A percentile compares a stretch with the other conserved stretches of the same genome.
These are phyloP conservation scores for Colletotrichum sp. DNA, from an alignment of 2,329 filamentous ascomycete species.

Conservation along the genomic window DNA sequence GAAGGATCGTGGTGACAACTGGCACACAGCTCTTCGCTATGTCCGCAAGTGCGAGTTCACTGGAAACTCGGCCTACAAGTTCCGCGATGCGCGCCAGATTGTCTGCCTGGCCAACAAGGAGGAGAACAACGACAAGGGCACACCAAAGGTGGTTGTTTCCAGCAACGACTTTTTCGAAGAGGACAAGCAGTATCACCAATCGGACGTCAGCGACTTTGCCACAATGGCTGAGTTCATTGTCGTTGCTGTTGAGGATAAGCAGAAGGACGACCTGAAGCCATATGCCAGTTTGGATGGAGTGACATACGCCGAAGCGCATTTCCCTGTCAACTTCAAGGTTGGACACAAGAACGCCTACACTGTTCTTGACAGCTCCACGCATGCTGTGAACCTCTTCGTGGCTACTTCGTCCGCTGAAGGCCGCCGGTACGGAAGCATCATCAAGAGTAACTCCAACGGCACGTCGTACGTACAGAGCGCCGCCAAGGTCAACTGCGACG, in stretches of 20 bases:
- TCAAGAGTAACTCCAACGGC: slow-evolving; percentile 99
- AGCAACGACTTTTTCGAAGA: slow-evolving; percentile 80
- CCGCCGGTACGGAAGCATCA: slow-evolving; percentile 80
- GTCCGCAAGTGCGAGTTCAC: slow-evolving; percentile 89
- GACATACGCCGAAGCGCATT: slow-evolving; percentile 81
- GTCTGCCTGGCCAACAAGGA: slow-evolving; percentile 62
- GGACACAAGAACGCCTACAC: slow-evolving; percentile 85
- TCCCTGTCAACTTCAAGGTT: slow-evolving; percentile 84
- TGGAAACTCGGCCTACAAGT: slow-evolving; percentile 62
- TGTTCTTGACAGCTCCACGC: slow-evolving; percentile 91
- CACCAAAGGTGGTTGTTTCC: slow-evolving; percentile 72
- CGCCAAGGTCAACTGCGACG: slow-evolving; percentile 80
- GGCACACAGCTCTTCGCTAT: slow-evolving; percentile 76
- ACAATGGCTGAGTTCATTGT: slow-evolving; percentile 98
- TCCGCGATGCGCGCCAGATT: slow-evolving; percentile 59
- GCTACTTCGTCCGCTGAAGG: slow-evolving; percentile 71
- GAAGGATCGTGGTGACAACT: slow-evolving; percentile 79
- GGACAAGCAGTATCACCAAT: slow-evolving; percentile 65
- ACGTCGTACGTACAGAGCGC: slow-evolving; percentile 92
- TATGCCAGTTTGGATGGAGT: slow-evolving; percentile 86
- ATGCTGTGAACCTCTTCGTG: slow-evolving; percentile 93
- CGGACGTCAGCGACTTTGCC: slow-evolving; percentile 82
- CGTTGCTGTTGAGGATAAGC: slow-evolving; percentile 76
- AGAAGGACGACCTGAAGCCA: slow-evolving; percentile 72
- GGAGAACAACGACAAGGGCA: slow-evolving; percentile 67